phyloP scores from a whole-genome alignment of 1,139 yeast species.

The Pichia sp. region DNA sequence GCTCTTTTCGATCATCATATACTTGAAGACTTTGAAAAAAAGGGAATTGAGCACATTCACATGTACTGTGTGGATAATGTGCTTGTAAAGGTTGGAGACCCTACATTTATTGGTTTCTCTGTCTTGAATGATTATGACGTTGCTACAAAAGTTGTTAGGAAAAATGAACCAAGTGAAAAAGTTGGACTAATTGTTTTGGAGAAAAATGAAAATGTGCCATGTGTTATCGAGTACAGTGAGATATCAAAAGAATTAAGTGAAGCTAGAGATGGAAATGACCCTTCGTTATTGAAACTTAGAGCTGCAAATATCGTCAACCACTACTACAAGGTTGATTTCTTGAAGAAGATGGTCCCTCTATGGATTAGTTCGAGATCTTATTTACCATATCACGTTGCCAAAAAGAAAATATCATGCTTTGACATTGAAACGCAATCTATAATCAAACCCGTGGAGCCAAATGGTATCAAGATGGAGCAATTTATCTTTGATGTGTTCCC shows the following conservation, averaged over 20 bases:
- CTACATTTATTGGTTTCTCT: conserved; percentile 84
- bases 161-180: conserved; percentile 76
- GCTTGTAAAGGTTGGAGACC: conserved; percentile 91
- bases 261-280: conserved; percentile 42
- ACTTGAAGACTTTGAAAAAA: conserved; percentile 56
- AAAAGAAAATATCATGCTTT: conserved; percentile 61
- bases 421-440: conserved; percentile 41
- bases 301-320: conserved; percentile 98
- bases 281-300: conserved; percentile 57
- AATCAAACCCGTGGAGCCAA: conserved; percentile 61
- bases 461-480: conserved; percentile 93
- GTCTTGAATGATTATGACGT: conserved; percentile 57
- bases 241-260: conserved; percentile 68
- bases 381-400: conserved; percentile 90
- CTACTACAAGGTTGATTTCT: conserved; percentile 75
- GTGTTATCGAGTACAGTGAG: conserved; percentile 94
- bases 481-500: conserved; percentile 96
- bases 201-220: conserved; percentile 54
- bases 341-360: conserved; percentile 48
- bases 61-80: conserved; percentile 97
- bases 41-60: conserved; percentile 82
- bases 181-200: conserved; percentile 88
- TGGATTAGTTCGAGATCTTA: conserved; percentile 64
- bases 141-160: conserved; percentile 93
- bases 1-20: conserved; percentile 65